Percentiles rank a stretch among this genome's conserved stretches.
Evolutionary conservation across 2,329 filamentous ascomycete genomes (phyloP).

Genomic region (Niveomyces coronatus): DNA sequence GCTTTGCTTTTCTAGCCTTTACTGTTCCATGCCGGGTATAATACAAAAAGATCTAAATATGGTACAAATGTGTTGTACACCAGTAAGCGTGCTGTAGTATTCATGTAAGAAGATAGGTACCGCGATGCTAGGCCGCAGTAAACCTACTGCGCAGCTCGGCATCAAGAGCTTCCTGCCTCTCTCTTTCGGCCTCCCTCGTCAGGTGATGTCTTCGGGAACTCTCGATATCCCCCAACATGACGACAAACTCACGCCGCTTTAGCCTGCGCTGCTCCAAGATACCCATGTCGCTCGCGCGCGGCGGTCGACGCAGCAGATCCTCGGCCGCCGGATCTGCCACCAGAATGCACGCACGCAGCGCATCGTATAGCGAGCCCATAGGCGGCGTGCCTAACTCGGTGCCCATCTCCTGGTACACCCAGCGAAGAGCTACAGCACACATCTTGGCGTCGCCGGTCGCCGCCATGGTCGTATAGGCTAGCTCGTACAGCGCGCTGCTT

Average conservation of each 20-base stretch:
- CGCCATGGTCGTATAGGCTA: conserved; percentile 41
- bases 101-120: no score
- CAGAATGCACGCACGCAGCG: conserved; percentile 43
- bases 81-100: no score
- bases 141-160: conserved; percentile 4
- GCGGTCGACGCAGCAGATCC: conserved; percentile 16
- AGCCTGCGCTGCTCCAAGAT: conserved; percentile 15
- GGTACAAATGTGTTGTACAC: no score
- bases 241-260: conserved; percentile 22
- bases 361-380: conserved; percentile 31
- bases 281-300: conserved; percentile 4
- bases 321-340: conserved; percentile 43
- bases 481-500: conserved; percentile 42
- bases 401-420: conserved; percentile 49
- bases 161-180: conserved; percentile 5
- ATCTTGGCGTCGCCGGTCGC: conserved; percentile 29
- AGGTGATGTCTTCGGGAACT: conserved; percentile 8
- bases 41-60: no score
- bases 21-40: no score
- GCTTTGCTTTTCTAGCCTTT: no score
- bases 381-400: conserved; percentile 37
- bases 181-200: conserved; percentile 1
- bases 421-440: conserved; percentile 39
- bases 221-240: conserved; percentile 23
- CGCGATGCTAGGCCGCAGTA: not conserved